A percentile compares a stretch with the other conserved stretches of the same genome.
Evolutionary conservation across 1,284 basidiomycete genomes (phyloP).

Genomic region (Naganishia sp.): DNA sequence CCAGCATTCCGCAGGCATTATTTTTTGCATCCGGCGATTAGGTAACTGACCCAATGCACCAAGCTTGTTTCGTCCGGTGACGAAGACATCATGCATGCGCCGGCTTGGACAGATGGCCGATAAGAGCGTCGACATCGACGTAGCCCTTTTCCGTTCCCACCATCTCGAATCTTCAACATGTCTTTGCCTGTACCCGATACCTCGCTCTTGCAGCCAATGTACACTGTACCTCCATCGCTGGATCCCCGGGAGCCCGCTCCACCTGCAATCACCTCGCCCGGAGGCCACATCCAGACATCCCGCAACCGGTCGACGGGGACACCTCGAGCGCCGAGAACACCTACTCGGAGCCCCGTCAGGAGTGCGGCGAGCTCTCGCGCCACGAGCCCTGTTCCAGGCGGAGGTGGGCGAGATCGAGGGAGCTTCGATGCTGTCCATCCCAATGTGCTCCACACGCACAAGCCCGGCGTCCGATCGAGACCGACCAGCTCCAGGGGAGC

Average conservation of each 20-base stretch:
- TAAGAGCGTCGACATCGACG: no score
- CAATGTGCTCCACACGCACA: slow-evolving; percentile 1
- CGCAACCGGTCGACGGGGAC: slow-evolving; percentile 24
- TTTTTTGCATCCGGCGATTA: no score
- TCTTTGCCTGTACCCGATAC: slow-evolving; percentile 2
- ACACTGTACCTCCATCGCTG: slow-evolving; percentile 47
- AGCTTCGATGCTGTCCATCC: slow-evolving; percentile 14
- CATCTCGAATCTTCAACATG: not conserved
- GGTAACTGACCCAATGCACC: no score
- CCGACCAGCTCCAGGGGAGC: not conserved
- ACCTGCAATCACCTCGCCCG: slow-evolving; percentile 32
- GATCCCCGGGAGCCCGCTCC: slow-evolving; percentile 51
- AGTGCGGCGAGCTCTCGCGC: slow-evolving; percentile 43
- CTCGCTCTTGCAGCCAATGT: slow-evolving; percentile 37
- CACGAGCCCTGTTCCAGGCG: slow-evolving; percentile 7
- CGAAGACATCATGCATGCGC: no score
- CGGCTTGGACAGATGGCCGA: no score
- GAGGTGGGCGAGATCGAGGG: slow-evolving; percentile 3
- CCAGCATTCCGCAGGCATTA: no score
- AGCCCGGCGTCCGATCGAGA: no score
- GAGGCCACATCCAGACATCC: slow-evolving; percentile 30
- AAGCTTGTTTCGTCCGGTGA: no score
- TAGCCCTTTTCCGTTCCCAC: no score
- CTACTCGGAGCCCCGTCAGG: slow-evolving; percentile 42
- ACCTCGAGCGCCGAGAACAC: slow-evolving; percentile 29